Base-by-base conservation (phyloP, 2,329 filamentous ascomycete genomes). In the Rosellinia necatrix region DNA sequence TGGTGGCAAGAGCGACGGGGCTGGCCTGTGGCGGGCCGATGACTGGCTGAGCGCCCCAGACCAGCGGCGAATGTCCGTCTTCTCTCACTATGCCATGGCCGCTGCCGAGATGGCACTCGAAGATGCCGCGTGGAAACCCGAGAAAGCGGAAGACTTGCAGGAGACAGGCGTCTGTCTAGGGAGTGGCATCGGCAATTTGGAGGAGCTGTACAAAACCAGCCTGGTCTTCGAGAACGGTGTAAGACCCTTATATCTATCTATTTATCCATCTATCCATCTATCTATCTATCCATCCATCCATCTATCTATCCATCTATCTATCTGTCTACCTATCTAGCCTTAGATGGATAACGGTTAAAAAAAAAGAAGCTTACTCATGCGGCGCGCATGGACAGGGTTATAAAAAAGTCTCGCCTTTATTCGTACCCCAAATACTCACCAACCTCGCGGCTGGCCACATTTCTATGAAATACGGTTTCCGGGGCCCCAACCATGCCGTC, bases 371-470 rank as follows among this genome's bases (percentile, higher is more conserved):
- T 32, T 42, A 42, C 44, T 55, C 29, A 54, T 19, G 56, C 13
- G 15, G 57, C 62, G 52, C 29, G 32, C 56, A 10, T 42, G 49
- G 21, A 13, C 50, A 94, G 90, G 93, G 93, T 61, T 96, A 97
- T 72, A 91, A 85, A 65, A 96, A 94, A 68, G 90, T 97, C 2
- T 96, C 92, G 29, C 94, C 94, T 1, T 77, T 96, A 3, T 97
- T 99, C 69, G 92, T 97, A 6, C 94, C 94, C 6, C 89, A 91
- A 64, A 85, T 97, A 6, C 81, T 99, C 46, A 96, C 96, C 75
- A 99, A 99, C 71, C 83, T 99, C 64, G 94, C 91, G 0, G 94
- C 94, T 8, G 94, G 94, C 0, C 93, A 97, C 70, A 86, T 97
- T 32, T 93, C 93, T 22, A 97, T 99, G 87, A 89, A 86, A 65